Percentiles rank a stretch among this genome's conserved stretches.
Evolutionary conservation across 371 early-diverging fungal genomes (phyloP).

Genomic region (Choanephora cucurbitarum): DNA sequence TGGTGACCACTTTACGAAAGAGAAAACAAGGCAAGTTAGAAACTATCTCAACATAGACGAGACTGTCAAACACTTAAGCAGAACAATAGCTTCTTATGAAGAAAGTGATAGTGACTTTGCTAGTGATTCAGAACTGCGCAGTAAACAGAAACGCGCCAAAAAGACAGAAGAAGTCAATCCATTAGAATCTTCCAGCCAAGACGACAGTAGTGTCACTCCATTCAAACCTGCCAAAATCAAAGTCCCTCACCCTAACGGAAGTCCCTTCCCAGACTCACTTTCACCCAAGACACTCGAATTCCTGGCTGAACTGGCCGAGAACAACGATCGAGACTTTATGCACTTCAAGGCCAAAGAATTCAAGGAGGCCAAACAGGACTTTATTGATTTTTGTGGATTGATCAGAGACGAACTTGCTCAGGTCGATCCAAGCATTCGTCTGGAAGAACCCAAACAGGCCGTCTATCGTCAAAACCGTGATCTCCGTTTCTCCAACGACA

Average conservation of each 20-base stretch:
- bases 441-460: constrained; percentile 50
- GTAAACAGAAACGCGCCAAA: constrained; percentile 5
- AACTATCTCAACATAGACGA: not conserved
- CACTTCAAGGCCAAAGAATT: constrained; percentile 37
- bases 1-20: not conserved
- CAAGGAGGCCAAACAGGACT: constrained; percentile 42
- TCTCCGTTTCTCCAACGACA: constrained; percentile 60
- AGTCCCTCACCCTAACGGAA: constrained; percentile 49
- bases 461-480: constrained; percentile 61
- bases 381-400: constrained; percentile 53
- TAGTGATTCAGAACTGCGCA: constrained; percentile 16
- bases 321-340: constrained; percentile 60
- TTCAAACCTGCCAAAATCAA: constrained; percentile 25
- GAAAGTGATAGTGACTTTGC: constrained; percentile 18
- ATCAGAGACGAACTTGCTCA: constrained; percentile 44
- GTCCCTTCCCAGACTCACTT: constrained; percentile 56
- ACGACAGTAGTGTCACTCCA: constrained; percentile 26
- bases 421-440: constrained; percentile 47
- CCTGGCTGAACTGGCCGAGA: constrained; percentile 46
- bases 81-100: constrained; percentile 5
- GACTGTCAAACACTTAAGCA: not conserved
- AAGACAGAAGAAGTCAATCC: not conserved
- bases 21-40: not conserved
- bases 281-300: constrained; percentile 53
- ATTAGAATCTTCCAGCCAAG: too few relatives aligned